Conservation (phyloP, 306 rosid species). For the Inga laurina region DNA sequence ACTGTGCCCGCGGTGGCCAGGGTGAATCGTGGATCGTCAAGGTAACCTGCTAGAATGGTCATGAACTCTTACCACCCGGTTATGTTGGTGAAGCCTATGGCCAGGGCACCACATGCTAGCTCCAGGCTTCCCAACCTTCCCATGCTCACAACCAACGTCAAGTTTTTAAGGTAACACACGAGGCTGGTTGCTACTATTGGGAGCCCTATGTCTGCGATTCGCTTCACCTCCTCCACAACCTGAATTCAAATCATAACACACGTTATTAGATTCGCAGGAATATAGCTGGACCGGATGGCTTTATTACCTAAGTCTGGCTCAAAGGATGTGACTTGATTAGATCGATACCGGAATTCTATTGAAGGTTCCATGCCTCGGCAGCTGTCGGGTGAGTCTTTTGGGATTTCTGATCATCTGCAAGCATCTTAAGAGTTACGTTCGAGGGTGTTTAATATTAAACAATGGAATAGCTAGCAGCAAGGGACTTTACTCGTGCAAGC, state of each 20-base stretch:
- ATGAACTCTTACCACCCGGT: too few species aligned
- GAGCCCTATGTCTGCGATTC: constrained; percentile 62
- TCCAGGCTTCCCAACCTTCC: too few species aligned
- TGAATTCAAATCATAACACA: constrained; percentile 20
- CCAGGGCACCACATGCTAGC: too few species aligned
- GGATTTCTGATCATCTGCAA: constrained; percentile 36
- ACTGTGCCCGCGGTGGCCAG: too few species aligned
- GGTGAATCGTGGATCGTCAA: too few species aligned
- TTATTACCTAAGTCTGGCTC: too few species aligned
- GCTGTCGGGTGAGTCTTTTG: constrained; percentile 47
- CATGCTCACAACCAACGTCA: constrained; percentile 44
- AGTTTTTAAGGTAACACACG: constrained; percentile 50
- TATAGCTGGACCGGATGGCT: too few species aligned
- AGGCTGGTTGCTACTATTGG: constrained; percentile 76
- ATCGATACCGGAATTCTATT: not conserved
- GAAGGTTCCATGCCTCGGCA: constrained; percentile 41
- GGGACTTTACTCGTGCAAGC: constrained; percentile 22
- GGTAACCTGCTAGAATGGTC: too few species aligned
- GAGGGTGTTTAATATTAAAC: not conserved
- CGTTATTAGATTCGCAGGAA: too few species aligned
- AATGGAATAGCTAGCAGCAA: constrained; percentile 27
- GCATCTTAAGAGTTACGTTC: constrained; percentile 31
- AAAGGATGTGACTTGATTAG: too few species aligned
- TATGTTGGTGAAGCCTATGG: too few species aligned
- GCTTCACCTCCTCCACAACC: constrained; percentile 75